Evolutionary conservation across 2,329 filamentous ascomycete species (phyloP), one percentile per base, ranked within the genome.

Genomic region (Penicillium sp.): DNA sequence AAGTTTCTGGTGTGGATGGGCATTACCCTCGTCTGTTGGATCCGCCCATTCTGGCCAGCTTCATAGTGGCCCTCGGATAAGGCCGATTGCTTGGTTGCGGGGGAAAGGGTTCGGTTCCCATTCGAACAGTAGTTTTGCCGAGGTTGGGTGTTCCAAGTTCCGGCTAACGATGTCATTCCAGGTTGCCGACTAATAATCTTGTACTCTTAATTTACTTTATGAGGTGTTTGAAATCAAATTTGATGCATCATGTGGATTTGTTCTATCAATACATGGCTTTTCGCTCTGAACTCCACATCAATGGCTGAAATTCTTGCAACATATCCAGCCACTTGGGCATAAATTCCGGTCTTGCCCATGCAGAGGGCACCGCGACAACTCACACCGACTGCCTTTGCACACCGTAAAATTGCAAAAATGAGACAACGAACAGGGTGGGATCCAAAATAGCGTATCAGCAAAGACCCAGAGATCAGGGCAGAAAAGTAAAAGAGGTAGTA

Each of bases 211-310:
- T 47, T 26, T 10, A 19, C 7, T 47, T 26, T 47, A 9, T 26
- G 44, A 29, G 44, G 27, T 47, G 24, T 47, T 27, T 27, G 24
- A 29, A 27, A 9, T 47, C 44, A 47, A 47, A 47, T 47, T 29
- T 21, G 44, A 54, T 48, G 21, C 42, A 49, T 53, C 43, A 37
- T 37, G 6, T 50, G 21, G 48, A 51, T 35, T 55, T 44, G 46
- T 37, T 56, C 52, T 60, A 60, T 58, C 55, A 49, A 46, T 58
- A 60, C 58, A 60, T 39, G 56, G 53, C 31, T 54, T 53, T 60
- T 57, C 27, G 22, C 43, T 31, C 42, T 37, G 37, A 58, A 29
- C 43, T 45, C 39, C 57, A 61, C 26, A 26, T 55, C 44, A 54
- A 52, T 29, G 49, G 33, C 44, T 42, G 35, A 39, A 10, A 14